phyloP scores from a whole-genome alignment of 192 early-diverging fungal species.

The Thoreauomyces humboldtii region DNA sequence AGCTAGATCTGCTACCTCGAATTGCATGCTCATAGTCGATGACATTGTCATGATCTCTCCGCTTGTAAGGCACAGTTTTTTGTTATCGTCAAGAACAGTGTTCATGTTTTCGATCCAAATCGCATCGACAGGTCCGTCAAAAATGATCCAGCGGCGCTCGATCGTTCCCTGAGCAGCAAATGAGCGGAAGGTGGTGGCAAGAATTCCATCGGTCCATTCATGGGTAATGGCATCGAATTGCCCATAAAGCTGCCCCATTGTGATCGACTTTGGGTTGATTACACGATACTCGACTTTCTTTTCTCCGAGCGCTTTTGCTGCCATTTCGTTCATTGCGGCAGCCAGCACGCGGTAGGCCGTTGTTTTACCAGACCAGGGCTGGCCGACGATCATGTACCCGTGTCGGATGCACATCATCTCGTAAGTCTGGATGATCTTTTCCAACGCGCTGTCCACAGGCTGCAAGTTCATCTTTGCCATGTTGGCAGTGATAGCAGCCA shows the following conservation, averaged over 20 bases:
- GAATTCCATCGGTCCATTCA: slow-evolving; percentile 62
- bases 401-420: slow-evolving; percentile 68
- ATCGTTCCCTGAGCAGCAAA: slow-evolving; percentile 48
- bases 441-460: slow-evolving; percentile 45
- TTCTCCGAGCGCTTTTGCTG: slow-evolving; percentile 45
- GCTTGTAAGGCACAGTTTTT: slow-evolving; percentile 58
- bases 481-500: slow-evolving; percentile 43
- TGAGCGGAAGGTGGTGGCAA: slow-evolving; percentile 54
- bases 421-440: slow-evolving; percentile 63
- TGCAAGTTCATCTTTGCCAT: slow-evolving; percentile 55
- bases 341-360: slow-evolving; percentile 56
- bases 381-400: slow-evolving; percentile 63
- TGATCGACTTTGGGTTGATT: slow-evolving; percentile 62
- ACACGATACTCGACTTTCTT: slow-evolving; percentile 54
- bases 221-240: slow-evolving; percentile 60
- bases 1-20: slow-evolving; percentile 60
- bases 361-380: slow-evolving; percentile 60
- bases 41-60: slow-evolving; percentile 61
- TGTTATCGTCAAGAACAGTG: slow-evolving; percentile 64
- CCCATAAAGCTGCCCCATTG: slow-evolving; percentile 64
- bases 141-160: slow-evolving; percentile 60
- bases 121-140: slow-evolving; percentile 63
- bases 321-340: slow-evolving; percentile 49
- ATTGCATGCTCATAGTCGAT: slow-evolving; percentile 58
- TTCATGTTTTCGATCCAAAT: slow-evolving; percentile 71